Evolutionary conservation across 106 monocot species (phyloP).

Genomic region (Dendrobium catenatum): DNA sequence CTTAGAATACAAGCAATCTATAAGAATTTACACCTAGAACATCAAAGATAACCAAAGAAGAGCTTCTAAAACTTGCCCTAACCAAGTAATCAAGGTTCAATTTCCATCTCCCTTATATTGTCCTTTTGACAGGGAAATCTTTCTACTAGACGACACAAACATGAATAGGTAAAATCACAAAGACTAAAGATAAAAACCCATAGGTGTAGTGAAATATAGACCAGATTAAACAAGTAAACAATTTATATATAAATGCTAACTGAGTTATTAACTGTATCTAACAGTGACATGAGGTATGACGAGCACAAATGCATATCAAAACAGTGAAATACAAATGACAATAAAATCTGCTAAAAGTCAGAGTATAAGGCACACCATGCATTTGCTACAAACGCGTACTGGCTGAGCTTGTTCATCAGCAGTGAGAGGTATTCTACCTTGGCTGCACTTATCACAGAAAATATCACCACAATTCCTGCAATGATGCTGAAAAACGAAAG

Average conservation of each 20-base stretch:
- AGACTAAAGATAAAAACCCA: too few relatives aligned
- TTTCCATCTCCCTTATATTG: too few relatives aligned
- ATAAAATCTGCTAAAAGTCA: background rate
- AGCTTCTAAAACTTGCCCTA: too few relatives aligned
- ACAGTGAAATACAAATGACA: too few relatives aligned
- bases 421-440: slow-evolving; percentile 82
- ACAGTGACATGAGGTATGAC: background rate
- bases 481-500: slow-evolving; percentile 58
- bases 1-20: too few relatives aligned
- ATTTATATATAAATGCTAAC: background rate
- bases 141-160: too few relatives aligned
- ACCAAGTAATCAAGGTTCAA: too few relatives aligned
- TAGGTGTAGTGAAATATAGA: too few relatives aligned
- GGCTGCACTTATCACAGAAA: slow-evolving; percentile 94
- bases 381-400: slow-evolving; percentile 87
- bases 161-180: too few relatives aligned
- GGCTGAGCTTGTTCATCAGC: slow-evolving; percentile 68
- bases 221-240: background rate
- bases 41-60: too few relatives aligned
- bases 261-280: background rate
- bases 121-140: too few relatives aligned
- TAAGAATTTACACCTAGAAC: too few relatives aligned
- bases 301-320: background rate
- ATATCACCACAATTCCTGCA: slow-evolving; percentile 97
- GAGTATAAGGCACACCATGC: slow-evolving; percentile 42